Base-by-base conservation (phyloP, 768 basidiomycete species). In the Mycena pura region DNA sequence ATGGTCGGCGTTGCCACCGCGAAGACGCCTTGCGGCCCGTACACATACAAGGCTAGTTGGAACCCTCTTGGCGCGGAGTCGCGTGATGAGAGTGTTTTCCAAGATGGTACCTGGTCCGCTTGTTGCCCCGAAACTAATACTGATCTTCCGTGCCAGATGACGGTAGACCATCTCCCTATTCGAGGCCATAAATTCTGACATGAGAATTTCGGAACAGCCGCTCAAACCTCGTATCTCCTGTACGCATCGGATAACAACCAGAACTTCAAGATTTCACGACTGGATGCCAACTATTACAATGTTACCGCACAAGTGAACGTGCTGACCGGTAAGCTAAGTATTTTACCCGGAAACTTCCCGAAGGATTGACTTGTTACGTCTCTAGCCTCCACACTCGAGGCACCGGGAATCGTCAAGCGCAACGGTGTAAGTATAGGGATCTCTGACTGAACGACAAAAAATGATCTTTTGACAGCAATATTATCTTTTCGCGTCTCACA, bases 181-280 rank as follows among this genome's bases (percentile, higher is more conserved):
- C 34, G 6, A 14, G 41, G 19, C 9, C 9, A n/a, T 10, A 22
- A 54, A 50, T 38, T n/a, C 25, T 59, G 14, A 51, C 47, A 14
- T 44, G 10, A n/a, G n/a, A n/a, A n/a, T n/a, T n/a, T n/a, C 44
- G 45, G 27, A 47, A 38, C 40, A 81, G 80, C 74, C 57, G 78
- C 77, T 15, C 78, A 80, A 58, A 83, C 82, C 0, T 74, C 84
- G 7, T 88, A 87, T 68, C 77, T 88, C 14, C 76, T 88, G 17
- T 88, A 86, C 65, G 86, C 86, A 17, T 86, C 85, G 6, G 86
- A 88, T 72, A 85, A 85, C 72, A 88, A 88, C 70, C 84, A 86
- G 72, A 84, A 87, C 69, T 87, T 87, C 79, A 88, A 88, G 77
- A 86, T 88, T 22, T 78, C 86, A 13, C 73, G 72, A 48, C 71